Conservation (phyloP, 306 rosid species). For the Dryas drummondii region DNA sequence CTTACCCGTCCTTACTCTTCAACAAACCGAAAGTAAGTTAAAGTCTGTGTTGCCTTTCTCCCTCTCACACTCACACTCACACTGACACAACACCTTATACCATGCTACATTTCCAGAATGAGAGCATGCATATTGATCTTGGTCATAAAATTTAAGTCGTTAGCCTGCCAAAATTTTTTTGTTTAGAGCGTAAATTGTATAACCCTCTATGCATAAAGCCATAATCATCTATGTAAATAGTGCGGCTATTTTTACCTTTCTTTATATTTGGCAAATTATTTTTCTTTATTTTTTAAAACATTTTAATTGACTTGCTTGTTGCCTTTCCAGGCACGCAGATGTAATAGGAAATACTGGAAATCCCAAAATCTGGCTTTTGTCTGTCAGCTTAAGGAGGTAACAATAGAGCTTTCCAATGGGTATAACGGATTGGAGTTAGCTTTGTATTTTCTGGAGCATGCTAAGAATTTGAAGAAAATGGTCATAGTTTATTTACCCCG, state of each 20-base stretch:
- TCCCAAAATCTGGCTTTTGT: neutral
- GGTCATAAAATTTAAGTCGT: neutral
- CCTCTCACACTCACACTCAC: neutral
- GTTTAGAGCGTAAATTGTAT: neutral
- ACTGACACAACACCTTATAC: no score
- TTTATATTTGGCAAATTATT: neutral
- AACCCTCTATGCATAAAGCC: neutral
- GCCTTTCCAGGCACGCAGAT: neutral
- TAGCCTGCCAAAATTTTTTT: neutral
- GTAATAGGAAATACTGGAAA: neutral
- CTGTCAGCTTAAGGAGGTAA: neutral
- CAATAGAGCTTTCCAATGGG: neutral
- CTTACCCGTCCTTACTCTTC: neutral
- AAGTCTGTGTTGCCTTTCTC: neutral
- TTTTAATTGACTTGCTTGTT: neutral
- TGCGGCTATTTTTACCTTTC: neutral
- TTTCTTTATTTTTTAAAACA: neutral
- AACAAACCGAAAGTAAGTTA: constrained; percentile 1
- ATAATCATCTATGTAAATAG: neutral
- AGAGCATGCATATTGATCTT: neutral
- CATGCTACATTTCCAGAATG: neutral
- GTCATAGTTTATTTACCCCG: neutral
- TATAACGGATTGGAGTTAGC: neutral
- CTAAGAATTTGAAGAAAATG: neutral
- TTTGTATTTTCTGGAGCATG: neutral